Percentiles rank a stretch among this genome's conserved stretches.
Conservation (phyloP, 768 basidiomycete species). For the Tricholoma sp. region DNA sequence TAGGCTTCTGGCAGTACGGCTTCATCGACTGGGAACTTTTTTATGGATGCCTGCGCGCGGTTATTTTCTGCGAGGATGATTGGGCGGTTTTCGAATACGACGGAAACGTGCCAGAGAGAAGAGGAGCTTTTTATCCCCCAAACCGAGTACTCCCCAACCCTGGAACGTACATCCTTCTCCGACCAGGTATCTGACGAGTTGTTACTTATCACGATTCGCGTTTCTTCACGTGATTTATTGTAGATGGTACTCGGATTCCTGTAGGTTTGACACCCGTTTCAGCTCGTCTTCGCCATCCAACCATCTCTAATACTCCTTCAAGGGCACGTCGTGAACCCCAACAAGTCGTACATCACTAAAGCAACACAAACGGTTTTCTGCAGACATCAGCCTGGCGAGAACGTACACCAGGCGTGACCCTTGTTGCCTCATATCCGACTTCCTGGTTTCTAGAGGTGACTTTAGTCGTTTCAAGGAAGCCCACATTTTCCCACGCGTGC, state of each 20-base stretch:
- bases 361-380: conserved; percentile 2
- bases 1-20: conserved; percentile 17
- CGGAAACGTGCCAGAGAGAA: background rate
- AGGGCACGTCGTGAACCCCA: conserved; percentile 1
- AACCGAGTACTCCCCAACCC: conserved; percentile 6
- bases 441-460: conserved; percentile 2
- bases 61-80: conserved; percentile 6
- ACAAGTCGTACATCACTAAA: background rate
- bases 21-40: conserved; percentile 13
- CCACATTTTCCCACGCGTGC: conserved; percentile 21
- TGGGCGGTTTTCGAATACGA: conserved; percentile 13
- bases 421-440: conserved; percentile 14
- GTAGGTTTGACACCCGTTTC: background rate
- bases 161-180: conserved; percentile 5
- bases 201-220: conserved; percentile 5
- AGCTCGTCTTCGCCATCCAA: conserved; percentile 7
- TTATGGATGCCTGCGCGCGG: conserved; percentile 9
- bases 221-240: conserved; percentile 5
- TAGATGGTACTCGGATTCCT: conserved; percentile 4
- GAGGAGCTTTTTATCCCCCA: conserved; percentile 2
- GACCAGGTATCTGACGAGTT: background rate
- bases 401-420: conserved; percentile 12
- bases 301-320: conserved; percentile 7
- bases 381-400: conserved; percentile 7
- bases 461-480: conserved; percentile 13